Percentiles rank a stretch among this genome's conserved stretches.
Conservation (phyloP, 768 basidiomycete species). For the Collybia sordida region DNA sequence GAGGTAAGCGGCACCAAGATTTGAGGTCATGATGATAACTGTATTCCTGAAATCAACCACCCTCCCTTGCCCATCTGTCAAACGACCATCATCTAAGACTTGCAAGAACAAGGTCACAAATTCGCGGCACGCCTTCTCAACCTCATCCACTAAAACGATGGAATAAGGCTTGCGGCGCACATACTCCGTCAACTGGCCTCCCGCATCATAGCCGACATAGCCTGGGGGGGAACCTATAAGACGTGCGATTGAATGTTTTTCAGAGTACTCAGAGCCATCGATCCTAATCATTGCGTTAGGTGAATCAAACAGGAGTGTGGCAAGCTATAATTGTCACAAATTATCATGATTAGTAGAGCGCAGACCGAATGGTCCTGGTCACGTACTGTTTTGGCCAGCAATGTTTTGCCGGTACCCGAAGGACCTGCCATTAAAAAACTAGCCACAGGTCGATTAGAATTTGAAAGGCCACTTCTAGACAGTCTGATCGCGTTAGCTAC, state of each 20-base stretch:
- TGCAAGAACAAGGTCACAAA: slow-evolving; percentile 60
- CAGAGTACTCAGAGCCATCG: slow-evolving; percentile 92
- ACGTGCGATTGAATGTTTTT: slow-evolving; percentile 56
- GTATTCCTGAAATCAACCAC: slow-evolving; percentile 87
- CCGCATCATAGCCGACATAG: slow-evolving; percentile 89
- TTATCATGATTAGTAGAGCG: slow-evolving; percentile 1
- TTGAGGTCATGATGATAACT: slow-evolving; percentile 94
- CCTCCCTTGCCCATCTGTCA: slow-evolving; percentile 93
- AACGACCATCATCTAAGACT: slow-evolving; percentile 88
- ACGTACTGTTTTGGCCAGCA: slow-evolving; percentile 85
- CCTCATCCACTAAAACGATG: slow-evolving; percentile 83
- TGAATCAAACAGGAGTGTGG: slow-evolving; percentile 86
- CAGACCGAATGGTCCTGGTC: neutral
- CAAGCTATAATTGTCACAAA: slow-evolving; percentile 66
- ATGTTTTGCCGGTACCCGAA: slow-evolving; percentile 88
- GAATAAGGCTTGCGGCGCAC: slow-evolving; percentile 89
- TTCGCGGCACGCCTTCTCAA: slow-evolving; percentile 85
- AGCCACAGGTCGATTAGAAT: slow-evolving; percentile 84
- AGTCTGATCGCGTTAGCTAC: slow-evolving; percentile 93
- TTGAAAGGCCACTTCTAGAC: slow-evolving; percentile 91
- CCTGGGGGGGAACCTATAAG: slow-evolving; percentile 71
- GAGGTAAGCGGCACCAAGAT: slow-evolving; percentile 77
- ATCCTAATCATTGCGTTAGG: slow-evolving; percentile 90
- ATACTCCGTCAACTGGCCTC: slow-evolving; percentile 92
- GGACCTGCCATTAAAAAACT: slow-evolving; percentile 94